These are phyloP conservation scores for Pseudogymnoascus destructans DNA, from an alignment of 2,329 filamentous ascomycete species.

Conservation along the genomic window DNA sequence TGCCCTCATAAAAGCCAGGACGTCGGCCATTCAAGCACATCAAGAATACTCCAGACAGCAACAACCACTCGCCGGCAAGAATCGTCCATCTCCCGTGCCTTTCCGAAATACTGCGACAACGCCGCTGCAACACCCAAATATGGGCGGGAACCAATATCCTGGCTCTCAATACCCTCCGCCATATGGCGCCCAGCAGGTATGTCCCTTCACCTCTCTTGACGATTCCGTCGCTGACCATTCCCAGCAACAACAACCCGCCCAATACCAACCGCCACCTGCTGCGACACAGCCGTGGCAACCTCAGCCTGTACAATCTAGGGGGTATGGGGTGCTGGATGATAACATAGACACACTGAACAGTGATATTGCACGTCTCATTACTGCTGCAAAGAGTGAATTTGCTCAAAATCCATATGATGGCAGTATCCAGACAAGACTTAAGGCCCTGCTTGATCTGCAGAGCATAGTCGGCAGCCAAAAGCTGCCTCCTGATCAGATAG, in stretches of 20 bases:
- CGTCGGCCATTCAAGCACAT: conserved; percentile 45
- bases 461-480: conserved; percentile 64
- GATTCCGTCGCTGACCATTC: conserved; percentile 2
- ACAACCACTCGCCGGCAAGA: conserved; percentile 27
- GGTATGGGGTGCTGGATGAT: conserved; percentile 32
- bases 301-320: conserved; percentile 20
- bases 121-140: conserved; percentile 35
- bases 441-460: conserved; percentile 77
- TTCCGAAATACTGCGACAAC: conserved; percentile 66
- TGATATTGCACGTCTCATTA: conserved; percentile 71
- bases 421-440: conserved; percentile 64
- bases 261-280: conserved; percentile 29
- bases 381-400: conserved; percentile 59
- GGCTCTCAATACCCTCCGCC: conserved; percentile 17
- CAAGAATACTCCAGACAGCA: conserved; percentile 44
- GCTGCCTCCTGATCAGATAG: conserved; percentile 67
- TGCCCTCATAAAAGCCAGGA: conserved; percentile 69
- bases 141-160: conserved; percentile 26
- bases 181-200: conserved; percentile 23
- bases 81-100: conserved; percentile 40
- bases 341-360: conserved; percentile 64
- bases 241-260: conserved; percentile 24
- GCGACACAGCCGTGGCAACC: conserved; percentile 26
- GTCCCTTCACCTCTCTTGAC: conserved; percentile 9
- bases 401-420: conserved; percentile 63